Evolutionary conservation across 306 rosid genomes (phyloP).

Genomic region (Abrus precatorius): DNA sequence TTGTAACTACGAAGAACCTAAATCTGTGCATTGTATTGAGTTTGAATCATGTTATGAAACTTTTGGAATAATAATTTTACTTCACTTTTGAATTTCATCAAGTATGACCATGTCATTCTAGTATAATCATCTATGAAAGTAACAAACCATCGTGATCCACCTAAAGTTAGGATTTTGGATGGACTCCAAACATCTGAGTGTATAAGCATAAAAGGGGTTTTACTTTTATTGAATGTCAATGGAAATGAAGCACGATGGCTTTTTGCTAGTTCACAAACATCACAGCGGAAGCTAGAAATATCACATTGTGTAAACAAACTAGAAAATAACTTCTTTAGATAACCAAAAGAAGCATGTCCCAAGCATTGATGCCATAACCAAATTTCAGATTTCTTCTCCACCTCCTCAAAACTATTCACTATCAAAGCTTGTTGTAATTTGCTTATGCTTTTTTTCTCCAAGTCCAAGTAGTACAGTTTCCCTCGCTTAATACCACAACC

Average conservation of each 20-base stretch:
- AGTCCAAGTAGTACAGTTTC: too few relatives aligned
- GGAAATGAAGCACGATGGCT: background rate
- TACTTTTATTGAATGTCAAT: background rate
- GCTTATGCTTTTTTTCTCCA: too few relatives aligned
- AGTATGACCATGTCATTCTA: too few relatives aligned
- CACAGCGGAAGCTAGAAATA: background rate
- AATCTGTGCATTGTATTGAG: too few relatives aligned
- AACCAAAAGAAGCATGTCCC: constrained; percentile 3
- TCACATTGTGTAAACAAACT: background rate
- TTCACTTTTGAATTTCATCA: background rate
- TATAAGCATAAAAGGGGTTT: constrained; percentile 6
- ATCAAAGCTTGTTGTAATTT: too few relatives aligned
- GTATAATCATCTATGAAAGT: background rate
- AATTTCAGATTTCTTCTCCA: background rate
- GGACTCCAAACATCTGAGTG: constrained; percentile 14
- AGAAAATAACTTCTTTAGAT: background rate
- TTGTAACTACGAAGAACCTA: background rate
- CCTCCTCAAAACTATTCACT: too few relatives aligned
- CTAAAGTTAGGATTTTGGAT: background rate
- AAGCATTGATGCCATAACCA: constrained; percentile 17
- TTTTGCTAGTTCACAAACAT: constrained; percentile 19
- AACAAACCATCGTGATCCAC: constrained; percentile 35
- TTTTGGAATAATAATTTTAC: too few relatives aligned
- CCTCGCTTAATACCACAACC: too few relatives aligned
- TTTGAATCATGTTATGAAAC: too few relatives aligned